Evolutionary conservation across 306 rosid species (phyloP).

Genomic region (Glycine latifolia): DNA sequence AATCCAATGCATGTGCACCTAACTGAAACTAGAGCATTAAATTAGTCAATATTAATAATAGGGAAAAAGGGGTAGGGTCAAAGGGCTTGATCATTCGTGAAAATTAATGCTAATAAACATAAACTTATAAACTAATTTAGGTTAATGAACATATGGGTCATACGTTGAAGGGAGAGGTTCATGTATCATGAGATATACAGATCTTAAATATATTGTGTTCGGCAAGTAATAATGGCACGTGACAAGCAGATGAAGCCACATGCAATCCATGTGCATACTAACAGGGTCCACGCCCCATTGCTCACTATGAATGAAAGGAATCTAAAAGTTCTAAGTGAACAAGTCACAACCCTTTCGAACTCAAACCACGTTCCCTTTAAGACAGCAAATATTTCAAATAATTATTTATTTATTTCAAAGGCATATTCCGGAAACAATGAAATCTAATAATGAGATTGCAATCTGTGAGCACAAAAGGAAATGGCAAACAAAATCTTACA

Average conservation of each 20-base stretch:
- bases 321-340: constrained; percentile 32
- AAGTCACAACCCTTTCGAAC: constrained; percentile 28
- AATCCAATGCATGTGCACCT: constrained; percentile 8
- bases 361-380: constrained; percentile 1
- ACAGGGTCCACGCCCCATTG: constrained; percentile 44
- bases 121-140: not conserved
- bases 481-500: constrained; percentile 49
- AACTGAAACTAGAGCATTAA: constrained; percentile 1
- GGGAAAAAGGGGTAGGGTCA: not conserved
- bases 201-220: not conserved
- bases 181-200: constrained; percentile 20
- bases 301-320: constrained; percentile 22
- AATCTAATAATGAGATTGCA: constrained; percentile 49
- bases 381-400: constrained; percentile 8
- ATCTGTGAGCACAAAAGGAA: constrained; percentile 30
- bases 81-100: not conserved
- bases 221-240: constrained; percentile 50
- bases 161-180: not conserved
- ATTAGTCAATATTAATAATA: not conserved
- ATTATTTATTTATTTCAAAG: not conserved
- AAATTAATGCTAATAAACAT: not conserved
- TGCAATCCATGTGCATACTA: constrained; percentile 56
- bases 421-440: constrained; percentile 51
- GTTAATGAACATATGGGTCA: not conserved
- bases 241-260: constrained; percentile 49